phyloP scores from a whole-genome alignment of 257 asterid species.

The Cordia subcordata region DNA sequence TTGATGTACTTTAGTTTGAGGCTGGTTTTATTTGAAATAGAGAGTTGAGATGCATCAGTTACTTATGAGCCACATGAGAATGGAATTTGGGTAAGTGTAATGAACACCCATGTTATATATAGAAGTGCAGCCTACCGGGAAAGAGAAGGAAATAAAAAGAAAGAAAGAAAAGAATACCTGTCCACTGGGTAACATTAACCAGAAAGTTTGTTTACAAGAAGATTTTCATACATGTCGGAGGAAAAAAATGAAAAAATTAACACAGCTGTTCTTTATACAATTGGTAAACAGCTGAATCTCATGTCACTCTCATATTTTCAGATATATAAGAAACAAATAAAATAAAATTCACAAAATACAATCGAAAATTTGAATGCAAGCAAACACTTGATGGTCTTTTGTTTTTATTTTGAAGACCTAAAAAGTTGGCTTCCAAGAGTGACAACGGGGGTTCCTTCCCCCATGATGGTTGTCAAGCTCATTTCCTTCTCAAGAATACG shows the following conservation, averaged over 20 bases:
- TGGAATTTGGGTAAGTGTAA: too few relatives aligned
- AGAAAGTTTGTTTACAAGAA: not conserved
- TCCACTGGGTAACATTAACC: too few relatives aligned
- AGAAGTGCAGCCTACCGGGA: too few relatives aligned
- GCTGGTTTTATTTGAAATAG: too few relatives aligned
- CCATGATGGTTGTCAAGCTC: conserved; percentile 90
- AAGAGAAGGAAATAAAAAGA: too few relatives aligned
- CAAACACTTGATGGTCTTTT: not conserved
- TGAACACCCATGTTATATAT: too few relatives aligned
- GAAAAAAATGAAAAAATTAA: conserved; percentile 19
- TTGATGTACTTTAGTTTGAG: too few relatives aligned
- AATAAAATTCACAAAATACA: conserved; percentile 17
- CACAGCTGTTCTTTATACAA: conserved; percentile 76
- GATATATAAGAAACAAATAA: conserved; percentile 19
- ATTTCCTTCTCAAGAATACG: conserved; percentile 82
- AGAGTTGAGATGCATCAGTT: too few relatives aligned
- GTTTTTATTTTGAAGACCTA: conserved; percentile 50
- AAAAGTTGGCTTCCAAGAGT: conserved; percentile 89
- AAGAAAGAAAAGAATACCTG: too few relatives aligned
- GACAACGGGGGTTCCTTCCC: conserved; percentile 89
- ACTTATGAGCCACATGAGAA: too few relatives aligned
- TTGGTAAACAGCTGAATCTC: conserved; percentile 64
- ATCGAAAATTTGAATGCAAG: conserved; percentile 13
- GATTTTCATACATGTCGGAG: not conserved
- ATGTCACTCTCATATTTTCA: conserved; percentile 22